Base-by-base conservation (phyloP, 805 yeast genomes). In the Starmerella potacharoeniae region DNA sequence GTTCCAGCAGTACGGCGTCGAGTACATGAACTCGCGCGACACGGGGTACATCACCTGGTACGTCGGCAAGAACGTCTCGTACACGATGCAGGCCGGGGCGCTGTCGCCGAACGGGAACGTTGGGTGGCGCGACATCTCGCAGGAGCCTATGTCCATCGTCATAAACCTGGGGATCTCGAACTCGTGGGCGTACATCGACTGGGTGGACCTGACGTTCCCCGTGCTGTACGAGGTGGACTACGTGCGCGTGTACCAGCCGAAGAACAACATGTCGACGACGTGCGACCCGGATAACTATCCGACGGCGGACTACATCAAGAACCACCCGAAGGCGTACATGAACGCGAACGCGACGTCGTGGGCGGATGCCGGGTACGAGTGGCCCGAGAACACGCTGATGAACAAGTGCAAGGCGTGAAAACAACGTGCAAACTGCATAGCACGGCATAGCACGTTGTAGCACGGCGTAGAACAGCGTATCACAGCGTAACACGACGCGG, bases 181-280 rank as follows among this genome's bases (percentile, higher is more conserved):
- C 65, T 84, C 81, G 58, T 91, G 97, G 97, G 86, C 93, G 7
- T 86, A 86, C 69, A 90, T 91, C 58, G 91, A 88, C 71, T 91
- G 96, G 96, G 80, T 81, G 44, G 67, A 67, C 29, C 73, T 89
- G 57, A 71, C 71, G 47, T 91, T 91, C 78, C 97, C 97, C 2
- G 78, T 77, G 14, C 75, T 78, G 1, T 74, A 90, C 82, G 73
- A 79, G 55, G 72, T 91, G 45, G 97, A 91, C 68, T 86, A 84
- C 64, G 95, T 91, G 39, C 80, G 97, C 64, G 66, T 91, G 16
- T 91, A 93, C 70, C 98, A 91, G 72, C 95, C 96, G 2, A 65
- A 73, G 37, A 81, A 79, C 62, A 70, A 75, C 10, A 69, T 75
- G 35, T 77, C 79, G 49, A 54, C 84, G 22, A 83, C 91, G 0